Evolutionary conservation across 1,284 basidiomycete species (phyloP).

Genomic region (Caloboletus inedulis): DNA sequence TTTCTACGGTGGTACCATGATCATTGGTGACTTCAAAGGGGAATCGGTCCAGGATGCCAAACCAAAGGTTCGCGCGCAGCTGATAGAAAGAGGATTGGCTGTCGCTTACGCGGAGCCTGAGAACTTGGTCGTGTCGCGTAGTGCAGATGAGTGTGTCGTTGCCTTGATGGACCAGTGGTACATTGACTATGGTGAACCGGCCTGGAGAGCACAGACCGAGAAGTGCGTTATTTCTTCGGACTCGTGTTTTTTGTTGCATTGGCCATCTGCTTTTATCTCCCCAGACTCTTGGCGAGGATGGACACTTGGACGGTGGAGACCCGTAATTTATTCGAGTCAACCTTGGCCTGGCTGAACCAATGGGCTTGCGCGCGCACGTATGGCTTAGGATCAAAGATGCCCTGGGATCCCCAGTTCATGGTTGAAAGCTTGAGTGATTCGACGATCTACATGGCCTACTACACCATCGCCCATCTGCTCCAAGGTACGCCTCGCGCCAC

Average conservation of each 20-base stretch:
- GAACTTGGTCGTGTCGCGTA: constrained; percentile 85
- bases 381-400: constrained; percentile 93
- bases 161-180: constrained; percentile 99
- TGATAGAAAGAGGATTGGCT: constrained; percentile 79
- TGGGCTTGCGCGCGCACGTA: constrained; percentile 99
- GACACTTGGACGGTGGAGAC: constrained; percentile 90
- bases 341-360: constrained; percentile 94
- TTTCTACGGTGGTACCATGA: constrained; percentile 92
- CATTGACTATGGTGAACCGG: constrained; percentile 91
- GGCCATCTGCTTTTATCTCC: neutral
- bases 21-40: constrained; percentile 87
- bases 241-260: neutral
- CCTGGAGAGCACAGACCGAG: constrained; percentile 86
- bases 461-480: constrained; percentile 88
- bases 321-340: constrained; percentile 87
- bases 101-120: constrained; percentile 97
- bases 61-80: constrained; percentile 78
- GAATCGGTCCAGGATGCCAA: constrained; percentile 89
- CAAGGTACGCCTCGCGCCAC: constrained; percentile 55
- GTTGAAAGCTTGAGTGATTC: constrained; percentile 98
- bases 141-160: constrained; percentile 95
- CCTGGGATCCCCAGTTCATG: constrained; percentile 96
- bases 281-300: constrained; percentile 80
- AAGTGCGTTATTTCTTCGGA: constrained; percentile 58
- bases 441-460: constrained; percentile 99